Percentiles rank a stretch among this genome's conserved stretches.
These are phyloP conservation scores for Blastocystis sp. DNA, from an alignment of 352 stramenopile genomes.

Conservation along the genomic window DNA sequence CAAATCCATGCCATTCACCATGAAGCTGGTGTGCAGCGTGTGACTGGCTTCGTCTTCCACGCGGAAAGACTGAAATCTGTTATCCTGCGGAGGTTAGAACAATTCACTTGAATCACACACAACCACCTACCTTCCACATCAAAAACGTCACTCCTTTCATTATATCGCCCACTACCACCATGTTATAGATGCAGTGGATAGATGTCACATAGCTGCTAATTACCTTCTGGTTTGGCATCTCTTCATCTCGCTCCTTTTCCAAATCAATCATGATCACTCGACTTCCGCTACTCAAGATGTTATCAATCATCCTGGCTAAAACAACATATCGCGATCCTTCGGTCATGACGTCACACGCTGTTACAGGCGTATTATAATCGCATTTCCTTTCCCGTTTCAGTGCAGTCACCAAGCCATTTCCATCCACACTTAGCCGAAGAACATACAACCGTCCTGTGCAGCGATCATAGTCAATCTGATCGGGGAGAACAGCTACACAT, in stretches of 20 bases:
- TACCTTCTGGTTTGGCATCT: neutral
- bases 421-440: neutral
- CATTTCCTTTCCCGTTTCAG: neutral
- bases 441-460: neutral
- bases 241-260: neutral
- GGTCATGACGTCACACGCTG: neutral
- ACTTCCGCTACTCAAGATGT: neutral
- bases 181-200: neutral
- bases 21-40: neutral
- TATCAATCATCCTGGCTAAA: neutral
- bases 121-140: neutral
- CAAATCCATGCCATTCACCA: neutral
- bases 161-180: neutral
- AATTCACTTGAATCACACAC: neutral
- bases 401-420: neutral
- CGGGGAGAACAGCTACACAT: neutral
- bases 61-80: neutral
- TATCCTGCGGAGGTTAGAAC: neutral
- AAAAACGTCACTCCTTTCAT: neutral
- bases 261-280: slow-evolving; percentile 18
- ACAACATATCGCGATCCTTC: neutral
- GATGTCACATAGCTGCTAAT: slow-evolving; percentile 34
- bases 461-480: neutral
- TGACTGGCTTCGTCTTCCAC: neutral
- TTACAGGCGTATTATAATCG: neutral